Percentiles rank a stretch among this genome's conserved stretches.
Evolutionary conservation across 2,329 filamentous ascomycete genomes (phyloP).

Genomic region (Periconia sp.): DNA sequence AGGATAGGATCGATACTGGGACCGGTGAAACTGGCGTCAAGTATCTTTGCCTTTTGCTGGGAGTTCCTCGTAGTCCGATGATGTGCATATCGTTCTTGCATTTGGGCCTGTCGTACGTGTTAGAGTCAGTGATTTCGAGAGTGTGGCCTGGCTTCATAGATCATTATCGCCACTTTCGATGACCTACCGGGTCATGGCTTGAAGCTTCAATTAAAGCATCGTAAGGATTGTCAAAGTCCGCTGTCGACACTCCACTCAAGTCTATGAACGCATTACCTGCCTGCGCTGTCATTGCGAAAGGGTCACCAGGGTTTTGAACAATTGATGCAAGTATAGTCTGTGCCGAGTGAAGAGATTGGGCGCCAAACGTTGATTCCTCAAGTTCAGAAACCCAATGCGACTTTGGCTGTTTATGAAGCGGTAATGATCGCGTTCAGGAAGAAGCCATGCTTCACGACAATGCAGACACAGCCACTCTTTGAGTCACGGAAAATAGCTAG

Average conservation of each 20-base stretch:
- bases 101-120: conserved; percentile 53
- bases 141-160: not conserved
- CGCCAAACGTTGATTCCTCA: not conserved
- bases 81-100: conserved; percentile 71
- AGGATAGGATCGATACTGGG: conserved; percentile 78
- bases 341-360: not conserved
- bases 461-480: too few relatives aligned
- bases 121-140: not conserved
- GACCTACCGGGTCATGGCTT: conserved; percentile 65
- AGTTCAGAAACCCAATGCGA: too few relatives aligned
- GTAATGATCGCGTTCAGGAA: too few relatives aligned
- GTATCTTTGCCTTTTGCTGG: conserved; percentile 74
- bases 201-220: conserved; percentile 71
- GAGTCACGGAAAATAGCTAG: too few relatives aligned
- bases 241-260: conserved; percentile 41
- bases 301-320: not conserved
- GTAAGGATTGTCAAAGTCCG: conserved; percentile 68
- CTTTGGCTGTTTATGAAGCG: too few relatives aligned
- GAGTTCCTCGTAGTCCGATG: conserved; percentile 76
- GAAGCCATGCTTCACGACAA: too few relatives aligned
- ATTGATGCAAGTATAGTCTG: conserved; percentile 17
- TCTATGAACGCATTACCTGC: conserved; percentile 39
- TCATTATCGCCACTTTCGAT: not conserved
- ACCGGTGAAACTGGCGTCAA: conserved; percentile 67
- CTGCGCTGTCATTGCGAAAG: conserved; percentile 9